phyloP scores from a whole-genome alignment of 2,329 filamentous ascomycete species.

The Capronia epimyces region DNA sequence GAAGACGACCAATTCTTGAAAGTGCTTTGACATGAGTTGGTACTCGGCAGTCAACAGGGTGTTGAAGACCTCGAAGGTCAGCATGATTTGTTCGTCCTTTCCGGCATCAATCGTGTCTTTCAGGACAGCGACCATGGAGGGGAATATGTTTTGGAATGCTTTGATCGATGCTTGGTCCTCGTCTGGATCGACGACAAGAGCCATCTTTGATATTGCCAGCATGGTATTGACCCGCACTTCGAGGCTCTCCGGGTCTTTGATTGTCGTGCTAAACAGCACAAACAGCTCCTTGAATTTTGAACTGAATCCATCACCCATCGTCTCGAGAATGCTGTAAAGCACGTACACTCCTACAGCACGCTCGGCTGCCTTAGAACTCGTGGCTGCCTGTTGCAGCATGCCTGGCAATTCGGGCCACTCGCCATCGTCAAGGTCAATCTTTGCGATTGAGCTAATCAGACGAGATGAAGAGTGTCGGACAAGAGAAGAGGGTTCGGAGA shows the following conservation, averaged over 20 bases:
- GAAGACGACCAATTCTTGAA: constrained; percentile 84
- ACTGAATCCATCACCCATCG: constrained; percentile 75
- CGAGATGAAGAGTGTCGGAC: constrained; percentile 83
- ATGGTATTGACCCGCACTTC: constrained; percentile 94
- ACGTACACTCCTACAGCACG: constrained; percentile 91
- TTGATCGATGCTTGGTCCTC: constrained; percentile 70
- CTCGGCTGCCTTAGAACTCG: constrained; percentile 67
- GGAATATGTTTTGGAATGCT: constrained; percentile 73
- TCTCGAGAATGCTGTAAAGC: constrained; percentile 84
- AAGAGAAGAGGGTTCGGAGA: constrained; percentile 70
- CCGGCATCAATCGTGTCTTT: constrained; percentile 73
- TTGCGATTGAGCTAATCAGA: constrained; percentile 79
- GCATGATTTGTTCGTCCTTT: constrained; percentile 82
- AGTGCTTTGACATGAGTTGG: constrained; percentile 73
- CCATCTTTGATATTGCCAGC: constrained; percentile 78
- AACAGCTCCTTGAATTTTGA: constrained; percentile 77
- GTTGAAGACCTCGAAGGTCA: constrained; percentile 95
- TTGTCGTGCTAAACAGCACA: constrained; percentile 75
- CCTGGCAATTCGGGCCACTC: constrained; percentile 78
- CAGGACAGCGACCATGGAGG: constrained; percentile 81
- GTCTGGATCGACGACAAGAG: constrained; percentile 81
- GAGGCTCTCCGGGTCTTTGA: constrained; percentile 81
- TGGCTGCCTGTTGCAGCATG: constrained; percentile 72
- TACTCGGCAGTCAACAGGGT: constrained; percentile 87
- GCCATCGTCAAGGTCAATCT: constrained; percentile 77